phyloP scores from a whole-genome alignment of 352 stramenopile genomes.

The Globisporangium nodosum region DNA sequence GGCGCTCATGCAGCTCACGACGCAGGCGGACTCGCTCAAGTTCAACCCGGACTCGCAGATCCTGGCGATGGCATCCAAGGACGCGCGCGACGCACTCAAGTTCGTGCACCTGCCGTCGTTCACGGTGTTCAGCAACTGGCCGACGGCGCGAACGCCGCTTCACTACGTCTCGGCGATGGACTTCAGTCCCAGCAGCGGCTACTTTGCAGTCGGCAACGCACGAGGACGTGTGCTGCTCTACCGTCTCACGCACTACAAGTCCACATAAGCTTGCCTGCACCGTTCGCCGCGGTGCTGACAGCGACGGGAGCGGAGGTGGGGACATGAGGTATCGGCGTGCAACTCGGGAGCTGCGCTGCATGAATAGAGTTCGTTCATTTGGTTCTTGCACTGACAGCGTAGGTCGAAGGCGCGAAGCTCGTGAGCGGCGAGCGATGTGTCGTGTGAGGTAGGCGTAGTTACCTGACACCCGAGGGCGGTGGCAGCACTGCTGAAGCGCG shows the following conservation, averaged over 20 bases:
- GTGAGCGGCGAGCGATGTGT: background rate
- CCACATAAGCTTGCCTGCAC: constrained; percentile 40
- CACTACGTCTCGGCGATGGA: constrained; percentile 95
- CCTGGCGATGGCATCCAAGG: constrained; percentile 90
- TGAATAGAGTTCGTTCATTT: background rate
- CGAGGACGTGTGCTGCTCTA: constrained; percentile 96
- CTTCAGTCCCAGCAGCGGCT: constrained; percentile 93
- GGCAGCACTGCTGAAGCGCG: background rate
- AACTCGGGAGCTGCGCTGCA: background rate
- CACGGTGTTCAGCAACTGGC: constrained; percentile 98
- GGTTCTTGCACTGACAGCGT: background rate
- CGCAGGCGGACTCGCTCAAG: constrained; percentile 79
- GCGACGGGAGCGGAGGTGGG: background rate
- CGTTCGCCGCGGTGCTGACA: background rate
- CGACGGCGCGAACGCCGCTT: constrained; percentile 94
- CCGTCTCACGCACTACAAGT: constrained; percentile 92
- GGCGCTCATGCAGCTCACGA: constrained; percentile 97
- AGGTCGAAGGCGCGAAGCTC: background rate
- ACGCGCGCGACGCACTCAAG: constrained; percentile 92
- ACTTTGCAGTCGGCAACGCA: constrained; percentile 95
- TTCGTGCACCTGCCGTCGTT: constrained; percentile 92
- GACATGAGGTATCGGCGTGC: background rate
- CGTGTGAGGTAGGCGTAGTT: background rate
- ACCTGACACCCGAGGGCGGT: background rate
- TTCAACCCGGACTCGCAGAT: constrained; percentile 95